These are phyloP conservation scores for Helotiales sp. DNA, from an alignment of 2,329 filamentous ascomycete species.

Conservation along the genomic window DNA sequence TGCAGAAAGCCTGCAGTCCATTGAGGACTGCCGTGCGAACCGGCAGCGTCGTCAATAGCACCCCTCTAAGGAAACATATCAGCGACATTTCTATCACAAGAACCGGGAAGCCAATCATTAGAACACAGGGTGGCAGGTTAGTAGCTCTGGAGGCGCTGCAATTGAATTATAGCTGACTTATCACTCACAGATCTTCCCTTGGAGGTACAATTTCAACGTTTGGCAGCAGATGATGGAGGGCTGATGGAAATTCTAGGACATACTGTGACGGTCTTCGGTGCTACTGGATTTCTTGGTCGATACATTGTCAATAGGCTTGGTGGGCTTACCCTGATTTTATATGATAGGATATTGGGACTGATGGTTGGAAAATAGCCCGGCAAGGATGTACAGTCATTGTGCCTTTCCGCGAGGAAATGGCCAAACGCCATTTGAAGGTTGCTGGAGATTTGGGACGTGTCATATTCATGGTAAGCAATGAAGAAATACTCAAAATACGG, in stretches of 20 bases:
- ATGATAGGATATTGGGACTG: slow-evolving; percentile 15
- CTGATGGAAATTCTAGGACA: slow-evolving; percentile 61
- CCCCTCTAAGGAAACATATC: slow-evolving; percentile 53
- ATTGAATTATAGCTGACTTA: slow-evolving; percentile 32
- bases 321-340: slow-evolving; percentile 39
- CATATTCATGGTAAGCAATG: slow-evolving; percentile 67
- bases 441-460: slow-evolving; percentile 92
- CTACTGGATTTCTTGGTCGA: slow-evolving; percentile 90
- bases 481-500: background rate
- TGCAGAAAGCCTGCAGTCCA: slow-evolving; percentile 41
- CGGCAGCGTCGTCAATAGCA: slow-evolving; percentile 40
- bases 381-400: slow-evolving; percentile 93
- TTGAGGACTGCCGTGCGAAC: slow-evolving; percentile 55
- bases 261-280: slow-evolving; percentile 96
- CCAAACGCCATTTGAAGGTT: slow-evolving; percentile 94
- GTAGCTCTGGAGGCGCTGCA: slow-evolving; percentile 33
- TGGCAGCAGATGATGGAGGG: slow-evolving; percentile 4
- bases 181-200: slow-evolving; percentile 66
- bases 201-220: slow-evolving; percentile 62
- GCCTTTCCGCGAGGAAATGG: slow-evolving; percentile 95
- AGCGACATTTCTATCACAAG: slow-evolving; percentile 92
- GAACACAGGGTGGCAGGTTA: slow-evolving; percentile 86
- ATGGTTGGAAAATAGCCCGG: slow-evolving; percentile 59
- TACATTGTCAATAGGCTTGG: slow-evolving; percentile 97
- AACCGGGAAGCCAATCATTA: slow-evolving; percentile 93